These are phyloP conservation scores for Pleurozium schreberi DNA, from an alignment of 225 moss, liverwort and hornwort species.

Conservation along the genomic window DNA sequence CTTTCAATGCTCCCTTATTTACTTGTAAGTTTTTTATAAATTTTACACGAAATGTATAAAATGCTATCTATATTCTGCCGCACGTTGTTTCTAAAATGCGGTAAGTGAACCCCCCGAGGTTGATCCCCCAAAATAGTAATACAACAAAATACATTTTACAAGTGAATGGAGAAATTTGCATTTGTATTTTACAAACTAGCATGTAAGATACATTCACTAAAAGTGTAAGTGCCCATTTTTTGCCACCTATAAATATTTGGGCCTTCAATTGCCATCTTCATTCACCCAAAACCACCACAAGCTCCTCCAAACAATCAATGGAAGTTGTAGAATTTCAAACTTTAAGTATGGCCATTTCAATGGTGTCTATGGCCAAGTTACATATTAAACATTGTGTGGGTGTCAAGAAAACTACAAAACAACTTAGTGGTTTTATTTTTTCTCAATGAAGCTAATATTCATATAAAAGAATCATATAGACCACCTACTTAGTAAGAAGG, in stretches of 20 bases:
- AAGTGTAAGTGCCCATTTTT: fast-evolving
- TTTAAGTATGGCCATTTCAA: too few species aligned
- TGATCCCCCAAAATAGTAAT: too few species aligned
- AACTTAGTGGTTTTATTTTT: not conserved
- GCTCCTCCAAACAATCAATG: not conserved
- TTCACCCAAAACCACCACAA: not conserved
- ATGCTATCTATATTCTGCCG: too few species aligned
- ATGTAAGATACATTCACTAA: not conserved
- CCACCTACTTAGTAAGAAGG: not conserved
- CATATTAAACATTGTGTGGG: too few species aligned
- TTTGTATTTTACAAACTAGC: not conserved
- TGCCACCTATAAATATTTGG: not conserved
- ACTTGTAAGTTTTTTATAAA: too few species aligned
- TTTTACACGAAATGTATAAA: too few species aligned
- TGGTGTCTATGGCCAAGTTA: too few species aligned
- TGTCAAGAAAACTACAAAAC: not conserved
- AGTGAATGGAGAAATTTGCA: not conserved
- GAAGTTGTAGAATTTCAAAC: not conserved
- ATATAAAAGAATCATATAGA: not conserved
- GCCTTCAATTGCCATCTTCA: not conserved
- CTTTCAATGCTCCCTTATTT: too few species aligned
- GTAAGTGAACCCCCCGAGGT: too few species aligned
- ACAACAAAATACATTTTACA: not conserved
- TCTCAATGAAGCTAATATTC: not conserved
- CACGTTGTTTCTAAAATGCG: too few species aligned